These are phyloP conservation scores for Fusarium protoensiforme DNA, from an alignment of 2,329 filamentous ascomycete species.

Conservation along the genomic window DNA sequence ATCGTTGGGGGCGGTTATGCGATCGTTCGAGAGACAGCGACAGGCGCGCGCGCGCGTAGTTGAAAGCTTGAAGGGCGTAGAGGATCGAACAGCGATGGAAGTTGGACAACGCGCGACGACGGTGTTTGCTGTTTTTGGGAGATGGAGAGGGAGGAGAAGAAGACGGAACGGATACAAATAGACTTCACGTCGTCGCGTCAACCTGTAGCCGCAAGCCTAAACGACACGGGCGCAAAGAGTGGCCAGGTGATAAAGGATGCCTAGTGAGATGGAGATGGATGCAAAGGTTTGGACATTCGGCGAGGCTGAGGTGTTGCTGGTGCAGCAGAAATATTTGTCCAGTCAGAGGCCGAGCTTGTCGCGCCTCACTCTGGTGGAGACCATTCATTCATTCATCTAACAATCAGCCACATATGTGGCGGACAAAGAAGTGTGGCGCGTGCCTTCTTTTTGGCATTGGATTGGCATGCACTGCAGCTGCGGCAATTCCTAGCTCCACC, in stretches of 20 bases:
- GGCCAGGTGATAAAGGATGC: conserved; percentile 18
- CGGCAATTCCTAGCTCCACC: not conserved
- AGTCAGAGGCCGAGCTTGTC: conserved; percentile 29
- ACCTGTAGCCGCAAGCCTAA: conserved; percentile 31
- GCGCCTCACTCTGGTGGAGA: not conserved
- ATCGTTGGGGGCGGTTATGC: not conserved
- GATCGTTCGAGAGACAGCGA: conserved; percentile 11
- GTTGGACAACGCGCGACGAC: conserved; percentile 14
- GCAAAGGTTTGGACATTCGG: conserved; percentile 31
- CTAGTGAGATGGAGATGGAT: conserved; percentile 13
- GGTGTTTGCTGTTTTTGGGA: not conserved
- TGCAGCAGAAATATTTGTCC: conserved; percentile 16
- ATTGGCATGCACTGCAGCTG: not conserved
- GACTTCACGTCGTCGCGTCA: conserved; percentile 31
- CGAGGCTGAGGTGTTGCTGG: conserved; percentile 39
- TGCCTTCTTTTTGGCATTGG: not conserved
- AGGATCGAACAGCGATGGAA: conserved; percentile 4
- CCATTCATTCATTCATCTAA: not conserved
- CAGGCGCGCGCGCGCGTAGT: conserved; percentile 9
- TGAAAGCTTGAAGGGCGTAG: not conserved
- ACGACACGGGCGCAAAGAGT: conserved; percentile 30
- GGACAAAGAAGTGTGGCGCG: not conserved
- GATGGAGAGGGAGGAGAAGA: conserved; percentile 10
- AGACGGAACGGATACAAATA: conserved; percentile 7
- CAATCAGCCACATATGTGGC: conserved; percentile 3